A percentile compares a stretch with the other conserved stretches of the same genome.
Conservation (phyloP, 2,329 filamentous ascomycete genomes). For the Sclerotinia glacialis region DNA sequence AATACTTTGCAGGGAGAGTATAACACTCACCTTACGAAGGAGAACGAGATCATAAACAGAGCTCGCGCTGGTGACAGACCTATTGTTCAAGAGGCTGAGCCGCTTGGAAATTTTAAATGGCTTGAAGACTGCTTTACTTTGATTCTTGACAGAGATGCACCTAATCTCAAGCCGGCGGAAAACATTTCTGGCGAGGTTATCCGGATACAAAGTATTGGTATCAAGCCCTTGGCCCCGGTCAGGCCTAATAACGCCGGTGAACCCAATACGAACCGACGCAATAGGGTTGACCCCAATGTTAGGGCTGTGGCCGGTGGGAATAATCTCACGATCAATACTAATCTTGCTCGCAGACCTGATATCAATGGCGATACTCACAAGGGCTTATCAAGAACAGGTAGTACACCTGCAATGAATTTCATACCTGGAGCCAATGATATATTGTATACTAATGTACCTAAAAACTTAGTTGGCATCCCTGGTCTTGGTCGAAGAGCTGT, state of each 20-base stretch:
- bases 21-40: neutral
- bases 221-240: neutral
- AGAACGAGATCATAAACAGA: neutral
- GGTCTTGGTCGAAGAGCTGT: neutral
- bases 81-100: neutral
- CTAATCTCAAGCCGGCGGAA: neutral
- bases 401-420: neutral
- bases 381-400: neutral
- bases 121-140: slow-evolving; percentile 8
- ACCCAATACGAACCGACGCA: neutral
- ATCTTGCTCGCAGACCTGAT: neutral
- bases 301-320: neutral
- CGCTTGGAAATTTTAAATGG: neutral
- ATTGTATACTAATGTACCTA: neutral
- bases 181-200: neutral
- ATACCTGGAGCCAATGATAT: neutral
- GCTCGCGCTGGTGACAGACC: neutral
- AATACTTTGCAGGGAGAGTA: neutral
- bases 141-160: slow-evolving; percentile 8
- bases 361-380: neutral
- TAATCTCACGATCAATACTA: neutral
- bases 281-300: neutral
- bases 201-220: neutral
- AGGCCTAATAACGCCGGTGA: neutral
- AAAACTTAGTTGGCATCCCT: neutral